Evolutionary conservation across 2,329 filamentous ascomycete species (phyloP), one percentile per base, ranked within the genome.

Genomic region (Ceratocystis colombiana): DNA sequence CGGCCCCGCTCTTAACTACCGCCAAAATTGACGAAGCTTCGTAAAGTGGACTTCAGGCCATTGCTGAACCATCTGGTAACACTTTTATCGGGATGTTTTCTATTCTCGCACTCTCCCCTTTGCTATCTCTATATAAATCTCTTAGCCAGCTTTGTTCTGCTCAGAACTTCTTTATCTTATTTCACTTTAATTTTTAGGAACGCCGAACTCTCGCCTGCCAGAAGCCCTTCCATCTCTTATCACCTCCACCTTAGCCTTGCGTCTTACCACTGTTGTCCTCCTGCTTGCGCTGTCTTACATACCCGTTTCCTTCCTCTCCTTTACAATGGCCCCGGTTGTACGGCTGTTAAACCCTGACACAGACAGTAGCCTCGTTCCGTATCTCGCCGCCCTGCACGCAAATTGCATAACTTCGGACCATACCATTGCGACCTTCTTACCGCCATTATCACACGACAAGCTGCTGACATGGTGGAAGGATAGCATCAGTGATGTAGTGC

Each of bases 401-500:
- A 77, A 79, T 15, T 85, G 83, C 74, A 84, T 87, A 71, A 80
- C 79, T 3, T 75, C 79, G 68, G 83, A 84, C 73, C 76, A 79
- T 71, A 81, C 79, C 69, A 77, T 83, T 45, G 81, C 81, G 30
- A 82, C 79, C 3, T 87, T 86, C 71, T 75, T 84, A 15, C 82
- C 82, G n/a, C 84, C 84, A 0, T 74, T 86, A 44, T 78, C 79
- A 61, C 77, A 82, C 71, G 76, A 79, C 46, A 82, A 82, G 71
- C 79, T 87, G 48, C 74, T 82, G 37, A 70, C 75, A 7, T 86
- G 80, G 77, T 87, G 84, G 84, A 79, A 80, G 70, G 76, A 78
- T 25, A 75, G 78, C 28, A 78, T 82, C 64, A 74, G 77, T 25
- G 79, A 84, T 71, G 77, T 80, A 37, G 72, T 71, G 17, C 71